Conservation (phyloP, 2,329 filamentous ascomycete genomes). For the Colletotrichum brevisporum region DNA sequence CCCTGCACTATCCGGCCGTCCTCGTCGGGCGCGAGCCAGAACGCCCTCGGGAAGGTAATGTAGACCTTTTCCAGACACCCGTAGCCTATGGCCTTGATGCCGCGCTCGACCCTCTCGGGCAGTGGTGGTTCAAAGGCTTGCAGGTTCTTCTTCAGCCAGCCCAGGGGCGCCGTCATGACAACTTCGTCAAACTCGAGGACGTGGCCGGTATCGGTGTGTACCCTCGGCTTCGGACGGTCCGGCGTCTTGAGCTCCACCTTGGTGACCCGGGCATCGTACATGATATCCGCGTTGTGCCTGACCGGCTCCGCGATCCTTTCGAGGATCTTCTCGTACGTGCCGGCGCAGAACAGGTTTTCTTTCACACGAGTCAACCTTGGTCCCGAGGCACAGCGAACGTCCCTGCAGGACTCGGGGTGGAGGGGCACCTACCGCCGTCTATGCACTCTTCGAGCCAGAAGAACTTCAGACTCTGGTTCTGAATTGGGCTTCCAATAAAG, state of each 20-base stretch:
- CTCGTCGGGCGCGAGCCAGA: conserved; percentile 72
- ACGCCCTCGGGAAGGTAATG: conserved; percentile 80
- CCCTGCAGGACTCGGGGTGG: not conserved
- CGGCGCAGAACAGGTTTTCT: conserved; percentile 74
- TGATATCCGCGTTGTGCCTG: conserved; percentile 67
- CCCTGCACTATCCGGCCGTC: conserved; percentile 65
- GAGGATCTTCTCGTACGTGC: conserved; percentile 72
- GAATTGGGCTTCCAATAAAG: conserved; percentile 76
- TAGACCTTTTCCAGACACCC: conserved; percentile 80
- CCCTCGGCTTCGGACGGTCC: conserved; percentile 50
- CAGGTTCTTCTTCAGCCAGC: conserved; percentile 75
- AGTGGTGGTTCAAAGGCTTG: conserved; percentile 72
- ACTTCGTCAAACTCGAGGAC: conserved; percentile 74
- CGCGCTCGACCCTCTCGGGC: conserved; percentile 68
- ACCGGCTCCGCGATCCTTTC: conserved; percentile 71
- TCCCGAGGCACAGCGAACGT: conserved; percentile 1
- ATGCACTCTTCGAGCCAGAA: conserved; percentile 86
- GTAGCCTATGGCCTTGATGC: conserved; percentile 76
- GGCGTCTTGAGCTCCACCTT: conserved; percentile 54
- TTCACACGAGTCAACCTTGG: conserved; percentile 13
- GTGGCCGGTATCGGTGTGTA: conserved; percentile 62
- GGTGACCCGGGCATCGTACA: conserved; percentile 62
- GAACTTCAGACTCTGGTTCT: conserved; percentile 78
- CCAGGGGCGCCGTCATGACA: conserved; percentile 77
- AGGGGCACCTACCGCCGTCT: conserved; percentile 69